phyloP scores from a whole-genome alignment of 352 stramenopile genomes.

The Phytophthora pistaciae region DNA sequence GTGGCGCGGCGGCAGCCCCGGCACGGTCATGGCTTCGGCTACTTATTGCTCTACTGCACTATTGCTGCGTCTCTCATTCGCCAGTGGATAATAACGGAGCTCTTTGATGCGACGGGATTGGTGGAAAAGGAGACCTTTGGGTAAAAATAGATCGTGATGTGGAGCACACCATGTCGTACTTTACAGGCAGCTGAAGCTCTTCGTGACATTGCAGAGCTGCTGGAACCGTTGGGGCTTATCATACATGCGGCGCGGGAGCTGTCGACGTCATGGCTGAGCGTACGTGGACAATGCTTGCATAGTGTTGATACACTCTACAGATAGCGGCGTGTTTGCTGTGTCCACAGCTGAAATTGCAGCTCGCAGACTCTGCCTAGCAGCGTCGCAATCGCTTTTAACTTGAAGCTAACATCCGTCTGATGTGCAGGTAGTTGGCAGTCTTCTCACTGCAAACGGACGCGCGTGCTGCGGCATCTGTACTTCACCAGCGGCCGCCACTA shows the following conservation, averaged over 20 bases:
- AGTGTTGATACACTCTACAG: background rate
- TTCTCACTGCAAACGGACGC: constrained; percentile 30
- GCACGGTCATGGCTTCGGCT: background rate
- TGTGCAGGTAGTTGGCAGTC: constrained; percentile 32
- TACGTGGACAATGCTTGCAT: constrained; percentile 19
- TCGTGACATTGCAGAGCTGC: constrained; percentile 30
- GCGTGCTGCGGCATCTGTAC: constrained; percentile 55
- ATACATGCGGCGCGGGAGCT: constrained; percentile 19
- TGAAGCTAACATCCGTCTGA: background rate
- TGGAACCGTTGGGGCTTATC: background rate
- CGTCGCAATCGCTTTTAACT: background rate
- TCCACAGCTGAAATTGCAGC: constrained; percentile 12
- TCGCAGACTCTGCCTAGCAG: background rate
- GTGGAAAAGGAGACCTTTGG: background rate
- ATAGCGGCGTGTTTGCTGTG: background rate
- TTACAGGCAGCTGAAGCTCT: background rate
- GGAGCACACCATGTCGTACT: constrained; percentile 10
- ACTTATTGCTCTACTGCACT: too few relatives aligned
- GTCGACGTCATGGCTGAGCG: constrained; percentile 33
- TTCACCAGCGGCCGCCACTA: constrained; percentile 68
- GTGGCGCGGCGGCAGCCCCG: constrained; percentile 14
- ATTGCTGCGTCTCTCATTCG: too few relatives aligned
- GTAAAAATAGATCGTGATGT: constrained; percentile 7
- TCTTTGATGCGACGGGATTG: background rate
- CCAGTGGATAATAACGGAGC: too few relatives aligned